Percentiles rank a stretch among this genome's conserved stretches.
These are phyloP conservation scores for Polyplosphaeria fusca DNA, from an alignment of 495 filamentous ascomycete genomes.

Conservation along the genomic window DNA sequence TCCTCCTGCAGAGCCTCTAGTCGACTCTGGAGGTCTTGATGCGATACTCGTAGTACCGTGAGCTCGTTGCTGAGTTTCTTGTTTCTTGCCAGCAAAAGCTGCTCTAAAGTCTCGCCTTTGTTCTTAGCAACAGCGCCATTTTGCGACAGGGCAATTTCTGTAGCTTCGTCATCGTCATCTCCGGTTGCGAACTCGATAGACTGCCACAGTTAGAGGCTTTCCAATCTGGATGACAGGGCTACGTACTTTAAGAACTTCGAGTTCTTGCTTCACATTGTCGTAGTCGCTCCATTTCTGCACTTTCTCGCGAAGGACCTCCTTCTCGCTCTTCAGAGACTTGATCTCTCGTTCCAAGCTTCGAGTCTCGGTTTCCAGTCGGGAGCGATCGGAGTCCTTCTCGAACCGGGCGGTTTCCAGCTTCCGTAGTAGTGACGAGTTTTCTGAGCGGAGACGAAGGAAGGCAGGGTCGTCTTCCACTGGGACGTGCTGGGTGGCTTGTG, in stretches of 20 bases:
- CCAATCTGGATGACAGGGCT: neutral
- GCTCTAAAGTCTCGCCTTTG: constrained; percentile 81
- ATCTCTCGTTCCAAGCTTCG: constrained; percentile 71
- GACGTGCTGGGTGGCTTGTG: constrained; percentile 49
- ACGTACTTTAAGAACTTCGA: constrained; percentile 82
- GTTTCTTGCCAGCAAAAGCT: constrained; percentile 86
- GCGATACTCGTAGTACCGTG: constrained; percentile 86
- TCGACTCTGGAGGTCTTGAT: constrained; percentile 81
- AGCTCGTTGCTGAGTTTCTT: constrained; percentile 94
- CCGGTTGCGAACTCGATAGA: constrained; percentile 93
- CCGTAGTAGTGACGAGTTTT: constrained; percentile 85
- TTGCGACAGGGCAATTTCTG: constrained; percentile 25
- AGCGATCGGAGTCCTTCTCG: constrained; percentile 75
- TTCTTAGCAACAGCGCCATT: constrained; percentile 54
- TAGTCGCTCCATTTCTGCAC: constrained; percentile 91
- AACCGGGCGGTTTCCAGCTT: constrained; percentile 78
- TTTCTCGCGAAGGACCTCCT: constrained; percentile 69
- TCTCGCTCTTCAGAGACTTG: constrained; percentile 61
- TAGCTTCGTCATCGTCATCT: constrained; percentile 67
- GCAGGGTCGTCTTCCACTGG: constrained; percentile 76
- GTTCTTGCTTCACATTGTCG: constrained; percentile 89
- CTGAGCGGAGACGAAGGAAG: constrained; percentile 79
- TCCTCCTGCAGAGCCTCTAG: constrained; percentile 79
- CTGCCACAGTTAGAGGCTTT: constrained; percentile 37
- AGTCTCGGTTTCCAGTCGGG: constrained; percentile 68